phyloP scores from a whole-genome alignment of 208 protist species.

The Balamuthia mandrillaris region DNA sequence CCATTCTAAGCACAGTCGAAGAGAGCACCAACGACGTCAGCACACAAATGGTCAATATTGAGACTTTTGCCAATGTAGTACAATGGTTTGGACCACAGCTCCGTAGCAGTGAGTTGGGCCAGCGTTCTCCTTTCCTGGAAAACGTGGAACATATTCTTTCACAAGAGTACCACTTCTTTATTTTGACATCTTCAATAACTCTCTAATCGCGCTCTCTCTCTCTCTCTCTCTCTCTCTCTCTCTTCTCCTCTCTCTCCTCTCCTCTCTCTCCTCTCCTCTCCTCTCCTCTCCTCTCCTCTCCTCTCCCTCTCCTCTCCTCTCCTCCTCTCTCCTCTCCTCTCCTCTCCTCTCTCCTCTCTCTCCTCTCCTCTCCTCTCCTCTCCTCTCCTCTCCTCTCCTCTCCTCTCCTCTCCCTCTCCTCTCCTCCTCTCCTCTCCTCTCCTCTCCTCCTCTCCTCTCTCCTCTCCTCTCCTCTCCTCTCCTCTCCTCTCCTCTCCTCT shows the following conservation, averaged over 20 bases:
- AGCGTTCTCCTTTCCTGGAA: no score
- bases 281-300: not conserved
- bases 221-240: not conserved
- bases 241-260: not conserved
- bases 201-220: not conserved
- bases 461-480: not conserved
- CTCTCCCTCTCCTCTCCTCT: not conserved
- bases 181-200: not conserved
- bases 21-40: no score
- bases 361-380: not conserved
- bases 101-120: no score
- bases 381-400: not conserved
- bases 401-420: not conserved
- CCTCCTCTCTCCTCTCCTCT: not conserved
- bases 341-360: not conserved
- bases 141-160: no score
- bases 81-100: no score
- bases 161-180: not conserved
- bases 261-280: not conserved
- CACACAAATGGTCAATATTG: no score
- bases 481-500: not conserved
- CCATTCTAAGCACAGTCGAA: no score
- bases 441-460: not conserved
- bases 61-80: no score
- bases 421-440: not conserved